Conservation (phyloP, 805 yeast species). For the Phaffomyces antillensis region DNA sequence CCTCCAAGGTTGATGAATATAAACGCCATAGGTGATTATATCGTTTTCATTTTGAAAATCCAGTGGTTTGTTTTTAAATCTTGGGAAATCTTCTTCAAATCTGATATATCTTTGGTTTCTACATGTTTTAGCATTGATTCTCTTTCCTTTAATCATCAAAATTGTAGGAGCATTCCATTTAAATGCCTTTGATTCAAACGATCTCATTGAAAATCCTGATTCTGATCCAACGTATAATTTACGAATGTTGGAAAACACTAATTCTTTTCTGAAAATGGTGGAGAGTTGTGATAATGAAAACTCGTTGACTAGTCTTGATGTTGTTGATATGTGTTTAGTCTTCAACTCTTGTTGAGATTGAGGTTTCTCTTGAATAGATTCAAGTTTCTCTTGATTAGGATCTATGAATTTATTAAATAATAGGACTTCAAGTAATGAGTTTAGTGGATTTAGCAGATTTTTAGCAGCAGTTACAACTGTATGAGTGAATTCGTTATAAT, state of each 20-base stretch:
- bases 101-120: constrained; percentile 41
- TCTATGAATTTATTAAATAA: constrained; percentile 23
- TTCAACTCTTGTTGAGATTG: not conserved
- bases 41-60: constrained; percentile 27
- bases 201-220: constrained; percentile 81
- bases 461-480: constrained; percentile 33
- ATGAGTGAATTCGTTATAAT: constrained; percentile 27
- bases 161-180: constrained; percentile 90
- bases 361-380: too few species aligned
- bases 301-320: constrained; percentile 34
- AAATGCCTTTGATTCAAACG: constrained; percentile 75
- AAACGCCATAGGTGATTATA: constrained; percentile 55
- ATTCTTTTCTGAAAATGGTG: constrained; percentile 30
- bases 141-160: constrained; percentile 54
- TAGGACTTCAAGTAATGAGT: constrained; percentile 35
- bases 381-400: not conserved
- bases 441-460: constrained; percentile 36
- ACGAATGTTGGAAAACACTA: constrained; percentile 41
- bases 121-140: constrained; percentile 17
- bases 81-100: constrained; percentile 45
- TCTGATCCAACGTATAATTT: constrained; percentile 67
- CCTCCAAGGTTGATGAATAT: constrained; percentile 69
- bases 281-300: constrained; percentile 35
- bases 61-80: constrained; percentile 24
- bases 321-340: constrained; percentile 8